These are phyloP conservation scores for Aspergillus funiculosus DNA, from an alignment of 495 filamentous ascomycete species.

Conservation along the genomic window DNA sequence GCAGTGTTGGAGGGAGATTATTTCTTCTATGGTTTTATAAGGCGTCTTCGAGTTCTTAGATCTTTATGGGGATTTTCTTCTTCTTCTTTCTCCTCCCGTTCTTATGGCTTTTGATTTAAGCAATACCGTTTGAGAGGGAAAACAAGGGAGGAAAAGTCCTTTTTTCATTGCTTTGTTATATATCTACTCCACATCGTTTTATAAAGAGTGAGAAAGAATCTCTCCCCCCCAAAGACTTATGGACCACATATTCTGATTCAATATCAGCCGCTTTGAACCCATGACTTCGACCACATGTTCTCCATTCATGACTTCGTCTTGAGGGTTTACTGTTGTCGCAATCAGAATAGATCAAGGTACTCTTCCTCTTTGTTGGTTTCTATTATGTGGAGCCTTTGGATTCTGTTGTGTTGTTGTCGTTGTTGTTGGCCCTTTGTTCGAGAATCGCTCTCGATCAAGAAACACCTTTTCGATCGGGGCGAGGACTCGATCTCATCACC, in stretches of 20 bases:
- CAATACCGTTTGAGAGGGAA: not conserved
- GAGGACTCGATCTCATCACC: not conserved
- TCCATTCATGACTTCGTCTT: slow-evolving; percentile 18
- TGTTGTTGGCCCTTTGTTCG: slow-evolving; percentile 14
- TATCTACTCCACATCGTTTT: not conserved
- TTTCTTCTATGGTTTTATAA: not conserved
- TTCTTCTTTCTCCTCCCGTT: no score
- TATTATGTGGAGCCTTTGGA: slow-evolving; percentile 8
- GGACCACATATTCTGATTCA: slow-evolving; percentile 3
- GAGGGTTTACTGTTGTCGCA: slow-evolving; percentile 7
- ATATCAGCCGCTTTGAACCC: slow-evolving; percentile 24
- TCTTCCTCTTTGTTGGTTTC: slow-evolving; percentile 10
- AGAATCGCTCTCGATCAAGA: slow-evolving; percentile 1
- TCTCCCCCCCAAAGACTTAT: not conserved
- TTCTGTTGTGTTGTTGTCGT: no score
- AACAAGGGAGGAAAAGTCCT: slow-evolving; percentile 4
- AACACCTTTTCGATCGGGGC: not conserved
- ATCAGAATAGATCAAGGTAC: slow-evolving; percentile 3
- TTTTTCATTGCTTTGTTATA: not conserved
- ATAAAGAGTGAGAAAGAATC: slow-evolving; percentile 1
- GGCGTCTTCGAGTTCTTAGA: slow-evolving; percentile 4
- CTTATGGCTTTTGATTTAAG: no score
- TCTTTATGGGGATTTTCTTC: no score
- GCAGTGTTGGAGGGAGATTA: not conserved
- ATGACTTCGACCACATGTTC: slow-evolving; percentile 29